These are phyloP conservation scores for Pythium brachiatum DNA, from an alignment of 352 stramenopile genomes.

Conservation along the genomic window DNA sequence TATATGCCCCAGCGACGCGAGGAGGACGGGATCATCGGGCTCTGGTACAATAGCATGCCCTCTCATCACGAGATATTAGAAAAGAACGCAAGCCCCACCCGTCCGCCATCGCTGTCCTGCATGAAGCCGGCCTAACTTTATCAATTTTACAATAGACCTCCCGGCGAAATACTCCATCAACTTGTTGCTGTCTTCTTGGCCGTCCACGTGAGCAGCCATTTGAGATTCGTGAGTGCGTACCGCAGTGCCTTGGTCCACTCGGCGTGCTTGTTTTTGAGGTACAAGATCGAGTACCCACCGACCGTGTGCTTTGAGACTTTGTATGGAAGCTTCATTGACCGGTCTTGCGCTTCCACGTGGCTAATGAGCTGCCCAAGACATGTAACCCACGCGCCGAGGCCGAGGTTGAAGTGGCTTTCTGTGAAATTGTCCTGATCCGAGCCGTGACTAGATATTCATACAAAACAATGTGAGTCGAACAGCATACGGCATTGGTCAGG, in stretches of 20 bases:
- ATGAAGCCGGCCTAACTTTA: slow-evolving; percentile 1
- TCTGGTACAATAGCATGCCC: slow-evolving; percentile 1
- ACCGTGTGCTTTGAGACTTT: slow-evolving; percentile 77
- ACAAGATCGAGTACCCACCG: slow-evolving; percentile 66
- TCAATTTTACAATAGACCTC: slow-evolving; percentile 6
- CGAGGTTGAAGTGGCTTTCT: slow-evolving; percentile 86
- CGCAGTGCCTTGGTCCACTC: slow-evolving; percentile 76
- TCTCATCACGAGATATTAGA: slow-evolving; percentile 3
- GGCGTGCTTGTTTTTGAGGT: slow-evolving; percentile 75
- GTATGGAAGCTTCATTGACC: slow-evolving; percentile 68
- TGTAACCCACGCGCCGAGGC: slow-evolving; percentile 73
- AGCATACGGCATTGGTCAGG: neutral
- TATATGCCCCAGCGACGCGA: slow-evolving; percentile 1
- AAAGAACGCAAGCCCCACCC: neutral
- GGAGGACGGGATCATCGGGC: neutral
- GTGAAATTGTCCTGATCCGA: slow-evolving; percentile 83
- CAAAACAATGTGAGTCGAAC: slow-evolving; percentile 14
- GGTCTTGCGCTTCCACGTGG: slow-evolving; percentile 52
- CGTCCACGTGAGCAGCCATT: slow-evolving; percentile 77
- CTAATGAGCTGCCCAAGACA: slow-evolving; percentile 70
- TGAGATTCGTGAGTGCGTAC: slow-evolving; percentile 44
- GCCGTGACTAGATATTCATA: slow-evolving; percentile 55
- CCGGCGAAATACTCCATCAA: neutral
- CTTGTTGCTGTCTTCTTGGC: slow-evolving; percentile 20
- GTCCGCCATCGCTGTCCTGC: neutral